Evolutionary conservation across 2,329 filamentous ascomycete genomes (phyloP), one percentile per base, ranked within the genome.

Genomic region (Penicillium sp.): DNA sequence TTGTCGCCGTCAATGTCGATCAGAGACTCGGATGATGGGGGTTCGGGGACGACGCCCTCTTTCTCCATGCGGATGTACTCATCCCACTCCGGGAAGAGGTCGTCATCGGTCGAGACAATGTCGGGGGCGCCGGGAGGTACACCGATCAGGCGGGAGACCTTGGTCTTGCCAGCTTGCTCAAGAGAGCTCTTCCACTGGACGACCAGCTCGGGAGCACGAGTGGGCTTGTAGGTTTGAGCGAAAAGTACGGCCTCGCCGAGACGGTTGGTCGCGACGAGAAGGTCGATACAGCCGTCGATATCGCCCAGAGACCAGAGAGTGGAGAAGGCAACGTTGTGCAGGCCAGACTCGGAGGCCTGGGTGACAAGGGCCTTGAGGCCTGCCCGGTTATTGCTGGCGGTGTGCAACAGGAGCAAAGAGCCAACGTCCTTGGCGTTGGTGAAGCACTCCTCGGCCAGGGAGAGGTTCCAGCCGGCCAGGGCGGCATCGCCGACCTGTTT

Each of bases 21-120:
- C 55, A 78, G 59, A 50, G 70, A 69, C 46, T 66, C 69, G 39
- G 71, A 69, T 18, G 67, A 64, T 54, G 70, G 61, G 50, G 67
- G 63, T 65, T 76, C 56, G 59, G 72, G 51, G 58, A 74, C 68
- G 3, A 78, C 79, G 3, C 88, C 88, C 63, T 91, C 86, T 53
- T 81, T 82, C 76, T 97, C 94, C 56, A 96, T 69, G 66, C 82
- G 81, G 62, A 97, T 69, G 78, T 90, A 96, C 72, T 94, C 88
- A 4, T 96, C 89, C 94, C 94, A 99, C 66, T 96, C 90, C 0
- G 92, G 92, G 76, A 99, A 99, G 62, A 99, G 81, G 2, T 95
- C 92, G 36, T 88, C 88, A 54, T 84, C 81, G 6, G 77, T 76
- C 13, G 61, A 56, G n/a, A 58, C 51, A 31, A 64, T 55, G 54